Conservation (phyloP, 2,329 filamentous ascomycete genomes). For the Hyphodiscus sp. region DNA sequence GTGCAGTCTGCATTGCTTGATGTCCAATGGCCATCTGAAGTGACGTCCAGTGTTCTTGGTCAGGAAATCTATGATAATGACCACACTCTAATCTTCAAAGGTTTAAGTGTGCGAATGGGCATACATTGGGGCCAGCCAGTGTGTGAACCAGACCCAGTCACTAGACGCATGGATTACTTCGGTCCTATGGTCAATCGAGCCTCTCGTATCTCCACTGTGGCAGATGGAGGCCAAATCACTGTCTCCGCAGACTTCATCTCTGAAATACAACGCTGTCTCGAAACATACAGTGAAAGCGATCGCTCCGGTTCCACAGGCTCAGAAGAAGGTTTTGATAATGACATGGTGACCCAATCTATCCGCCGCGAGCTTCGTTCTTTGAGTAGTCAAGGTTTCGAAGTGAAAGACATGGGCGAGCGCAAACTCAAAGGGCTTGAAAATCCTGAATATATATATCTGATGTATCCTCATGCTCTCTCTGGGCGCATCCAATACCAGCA, state of each 20-base stretch:
- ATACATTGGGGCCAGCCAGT: slow-evolving; percentile 94
- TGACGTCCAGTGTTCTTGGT: slow-evolving; percentile 78
- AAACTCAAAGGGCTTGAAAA: slow-evolving; percentile 97
- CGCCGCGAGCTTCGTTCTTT: slow-evolving; percentile 81
- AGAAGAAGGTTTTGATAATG: slow-evolving; percentile 71
- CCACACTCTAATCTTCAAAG: slow-evolving; percentile 84
- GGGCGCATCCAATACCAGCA: slow-evolving; percentile 68
- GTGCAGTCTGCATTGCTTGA: slow-evolving; percentile 85
- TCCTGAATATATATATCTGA: slow-evolving; percentile 88
- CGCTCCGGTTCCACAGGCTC: slow-evolving; percentile 60
- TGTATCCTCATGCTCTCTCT: slow-evolving; percentile 84
- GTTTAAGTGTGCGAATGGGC: slow-evolving; percentile 93
- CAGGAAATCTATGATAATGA: slow-evolving; percentile 79
- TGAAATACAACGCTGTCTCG: slow-evolving; percentile 85
- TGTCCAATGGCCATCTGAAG: slow-evolving; percentile 88
- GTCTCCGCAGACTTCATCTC: slow-evolving; percentile 96
- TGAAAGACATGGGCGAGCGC: slow-evolving; percentile 91
- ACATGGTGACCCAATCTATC: slow-evolving; percentile 68
- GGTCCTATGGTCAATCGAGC: slow-evolving; percentile 99
- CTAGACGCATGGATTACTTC: slow-evolving; percentile 98
- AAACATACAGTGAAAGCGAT: slow-evolving; percentile 83
- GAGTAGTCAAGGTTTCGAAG: slow-evolving; percentile 87
- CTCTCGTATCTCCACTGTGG: slow-evolving; percentile 86
- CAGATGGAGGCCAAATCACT: slow-evolving; percentile 93
- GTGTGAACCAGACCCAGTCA: slow-evolving; percentile 92